A percentile compares a stretch with the other conserved stretches of the same genome.
These are phyloP conservation scores for Thermomucor indicae-seudaticae DNA, from an alignment of 371 early-diverging fungal species.

Conservation along the genomic window DNA sequence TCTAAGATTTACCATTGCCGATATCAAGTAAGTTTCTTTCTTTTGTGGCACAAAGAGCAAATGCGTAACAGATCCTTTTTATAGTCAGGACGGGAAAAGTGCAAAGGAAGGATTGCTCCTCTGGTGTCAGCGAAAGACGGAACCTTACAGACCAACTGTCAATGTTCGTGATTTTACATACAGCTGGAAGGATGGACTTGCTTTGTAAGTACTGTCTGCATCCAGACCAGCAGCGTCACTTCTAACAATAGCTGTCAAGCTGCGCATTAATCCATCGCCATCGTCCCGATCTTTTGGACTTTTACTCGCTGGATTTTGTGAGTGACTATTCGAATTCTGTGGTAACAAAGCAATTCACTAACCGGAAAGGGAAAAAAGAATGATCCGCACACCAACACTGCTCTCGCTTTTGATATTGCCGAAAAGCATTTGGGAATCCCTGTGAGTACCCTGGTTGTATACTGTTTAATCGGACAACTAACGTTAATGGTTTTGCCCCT, in stretches of 20 bases:
- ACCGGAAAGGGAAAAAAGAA: conserved; percentile 21
- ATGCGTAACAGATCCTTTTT: background rate
- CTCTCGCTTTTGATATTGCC: conserved; percentile 95
- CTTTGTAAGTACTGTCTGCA: conserved; percentile 58
- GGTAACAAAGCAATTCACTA: background rate
- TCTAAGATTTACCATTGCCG: conserved; percentile 91
- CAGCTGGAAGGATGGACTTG: conserved; percentile 95
- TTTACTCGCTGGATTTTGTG: conserved; percentile 73
- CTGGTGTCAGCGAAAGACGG: conserved; percentile 97
- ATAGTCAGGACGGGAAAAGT: conserved; percentile 86
- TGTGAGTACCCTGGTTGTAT: conserved; percentile 20
- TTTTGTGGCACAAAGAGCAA: background rate
- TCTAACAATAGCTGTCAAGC: conserved; percentile 21
- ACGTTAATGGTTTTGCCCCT: background rate
- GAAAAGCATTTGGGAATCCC: conserved; percentile 88
- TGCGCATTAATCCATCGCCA: conserved; percentile 97
- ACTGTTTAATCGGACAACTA: background rate
- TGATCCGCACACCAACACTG: conserved; percentile 82
- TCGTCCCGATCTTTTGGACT: conserved; percentile 94
- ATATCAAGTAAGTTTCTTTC: conserved; percentile 61
- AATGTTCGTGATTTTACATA: conserved; percentile 83
- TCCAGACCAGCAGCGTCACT: background rate
- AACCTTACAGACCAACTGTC: conserved; percentile 79
- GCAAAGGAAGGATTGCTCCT: conserved; percentile 90
- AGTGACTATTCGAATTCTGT: background rate